Percentiles rank a stretch among this genome's conserved stretches.
Conservation (phyloP, 179 eudicot species). For the Pouteria campechiana region DNA sequence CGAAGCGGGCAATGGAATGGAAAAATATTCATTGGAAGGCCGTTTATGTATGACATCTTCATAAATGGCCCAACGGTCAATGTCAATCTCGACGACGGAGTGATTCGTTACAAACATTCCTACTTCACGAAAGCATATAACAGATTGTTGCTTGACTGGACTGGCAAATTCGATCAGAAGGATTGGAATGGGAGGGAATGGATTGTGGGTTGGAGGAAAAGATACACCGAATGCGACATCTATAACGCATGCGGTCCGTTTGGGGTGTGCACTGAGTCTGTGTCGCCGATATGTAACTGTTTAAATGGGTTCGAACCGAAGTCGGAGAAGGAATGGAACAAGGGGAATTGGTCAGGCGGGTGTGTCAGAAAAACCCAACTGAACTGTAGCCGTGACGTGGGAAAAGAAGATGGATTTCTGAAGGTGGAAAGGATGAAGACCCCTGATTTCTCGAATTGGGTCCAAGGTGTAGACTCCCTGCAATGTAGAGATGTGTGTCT, state of each 20-base stretch:
- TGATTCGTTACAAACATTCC: no score
- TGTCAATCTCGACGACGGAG: conserved; percentile 9
- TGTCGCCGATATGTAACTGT: conserved; percentile 25
- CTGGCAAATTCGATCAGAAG: conserved; percentile 29
- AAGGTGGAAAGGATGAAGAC: conserved; percentile 28
- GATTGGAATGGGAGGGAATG: conserved; percentile 18
- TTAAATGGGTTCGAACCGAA: conserved; percentile 36
- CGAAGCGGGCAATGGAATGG: conserved; percentile 58
- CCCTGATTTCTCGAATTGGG: conserved; percentile 44
- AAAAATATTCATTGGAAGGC: conserved; percentile 31
- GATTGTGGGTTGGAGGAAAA: conserved; percentile 20
- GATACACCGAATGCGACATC: conserved; percentile 23
- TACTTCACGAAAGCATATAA: conserved; percentile 24
- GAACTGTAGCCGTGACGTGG: conserved; percentile 14
- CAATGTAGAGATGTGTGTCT: conserved; percentile 6
- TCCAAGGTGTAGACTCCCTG: no score
- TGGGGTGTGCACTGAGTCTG: conserved; percentile 27
- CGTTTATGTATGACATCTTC: conserved; percentile 18
- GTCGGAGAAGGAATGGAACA: conserved; percentile 20
- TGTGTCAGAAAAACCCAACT: conserved; percentile 33
- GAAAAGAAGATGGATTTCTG: conserved; percentile 28
- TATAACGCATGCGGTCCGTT: conserved; percentile 45
- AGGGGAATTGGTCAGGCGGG: conserved; percentile 42
- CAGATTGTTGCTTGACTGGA: conserved; percentile 23
- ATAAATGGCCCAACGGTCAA: conserved; percentile 40